These are phyloP conservation scores for Marasmius oreades DNA, from an alignment of 1,284 basidiomycete genomes.

Conservation along the genomic window DNA sequence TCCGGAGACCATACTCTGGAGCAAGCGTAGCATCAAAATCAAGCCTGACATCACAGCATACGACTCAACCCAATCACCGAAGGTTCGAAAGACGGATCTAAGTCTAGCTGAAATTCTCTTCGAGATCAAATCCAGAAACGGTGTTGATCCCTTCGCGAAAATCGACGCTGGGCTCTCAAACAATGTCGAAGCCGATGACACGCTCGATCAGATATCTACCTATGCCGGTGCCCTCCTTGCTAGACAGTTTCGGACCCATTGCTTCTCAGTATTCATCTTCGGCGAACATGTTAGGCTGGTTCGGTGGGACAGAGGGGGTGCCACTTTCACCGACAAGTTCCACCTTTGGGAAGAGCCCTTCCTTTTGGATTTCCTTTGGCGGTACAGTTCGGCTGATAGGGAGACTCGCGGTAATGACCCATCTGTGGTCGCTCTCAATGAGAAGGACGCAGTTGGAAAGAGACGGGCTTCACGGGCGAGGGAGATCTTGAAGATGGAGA, in stretches of 20 bases:
- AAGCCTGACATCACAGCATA: no score
- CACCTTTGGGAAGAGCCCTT: background rate
- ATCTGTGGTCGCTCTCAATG: background rate
- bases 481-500: background rate
- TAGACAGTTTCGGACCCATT: slow-evolving; percentile 3
- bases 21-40: no score
- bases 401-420: background rate
- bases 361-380: slow-evolving; percentile 1
- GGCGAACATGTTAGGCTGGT: background rate
- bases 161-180: background rate
- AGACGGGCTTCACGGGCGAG: background rate
- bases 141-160: no score
- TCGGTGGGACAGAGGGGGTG: slow-evolving; percentile 1
- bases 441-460: background rate
- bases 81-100: no score
- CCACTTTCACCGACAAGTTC: background rate
- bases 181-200: background rate
- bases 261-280: background rate
- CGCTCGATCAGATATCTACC: background rate
- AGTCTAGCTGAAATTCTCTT: no score
- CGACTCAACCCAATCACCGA: no score
- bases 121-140: no score
- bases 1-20: no score
- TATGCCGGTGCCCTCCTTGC: background rate
- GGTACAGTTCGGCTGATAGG: background rate